Base-by-base conservation (phyloP, 2,329 filamentous ascomycete species). In the Pseudogymnoascus sp. region DNA sequence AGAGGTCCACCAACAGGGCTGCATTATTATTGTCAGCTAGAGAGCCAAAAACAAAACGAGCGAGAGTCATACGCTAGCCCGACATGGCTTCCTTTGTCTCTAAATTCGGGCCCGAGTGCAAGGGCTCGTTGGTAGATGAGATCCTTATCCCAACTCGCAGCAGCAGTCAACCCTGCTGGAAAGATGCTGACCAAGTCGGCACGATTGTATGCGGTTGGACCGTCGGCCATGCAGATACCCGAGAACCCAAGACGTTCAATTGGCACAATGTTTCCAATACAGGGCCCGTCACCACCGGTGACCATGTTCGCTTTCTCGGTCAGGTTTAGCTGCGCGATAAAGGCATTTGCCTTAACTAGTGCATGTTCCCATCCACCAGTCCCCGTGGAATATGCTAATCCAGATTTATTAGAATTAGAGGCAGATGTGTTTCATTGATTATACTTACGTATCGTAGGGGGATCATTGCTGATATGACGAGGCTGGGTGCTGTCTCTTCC, bases 81-180 rank as follows among this genome's bases (percentile, higher is more conserved):
- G 12, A 91, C 81, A 71, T 93, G 87, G 33, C 90, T 81, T 62
- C 90, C 90, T 74, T 93, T 93, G 61, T 77, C 85, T 63, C 80
- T 81, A 71, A 90, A 88, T 72, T 93, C 90, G 37, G 79, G 76
- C 4, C 89, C 90, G 82, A 93, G 88, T 59, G 87, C 86, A 65
- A 82, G 76, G 28, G 88, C 90, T 50, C 89, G 83, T 38, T 79
- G 78, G 69, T 87, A 87, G 61, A 89, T 85, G 40, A 92, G 78
- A 22, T 81, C 75, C 60, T 84, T 83, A 70, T 89, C 87, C 83
- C 87, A 93, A 2, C 89, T 89, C 0, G 89, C 87, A 6, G 87
- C 90, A 8, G 87, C 82, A 62, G 87, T 90, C 65, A 90, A 79
- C 60, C 88, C 89, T 1, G 88, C 84, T 0, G 89, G 84, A 73